A percentile compares a stretch with the other conserved stretches of the same genome.
Evolutionary conservation across 441 rosid genomes (phyloP).

Genomic region (Kokia cookei): DNA sequence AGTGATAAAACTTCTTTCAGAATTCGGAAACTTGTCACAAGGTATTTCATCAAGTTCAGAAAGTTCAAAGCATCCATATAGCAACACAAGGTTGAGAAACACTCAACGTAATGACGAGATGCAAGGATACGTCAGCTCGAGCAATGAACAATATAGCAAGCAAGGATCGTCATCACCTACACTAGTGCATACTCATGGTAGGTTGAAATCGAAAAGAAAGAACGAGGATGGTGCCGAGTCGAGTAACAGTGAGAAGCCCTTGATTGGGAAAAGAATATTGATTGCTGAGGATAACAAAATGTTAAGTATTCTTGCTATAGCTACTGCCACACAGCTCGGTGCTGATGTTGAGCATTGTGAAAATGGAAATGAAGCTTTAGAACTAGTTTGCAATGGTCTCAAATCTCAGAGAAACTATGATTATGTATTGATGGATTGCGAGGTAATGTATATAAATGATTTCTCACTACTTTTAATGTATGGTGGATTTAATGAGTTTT

Average conservation of each 20-base stretch:
- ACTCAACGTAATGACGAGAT: slow-evolving; percentile 10
- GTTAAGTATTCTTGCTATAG: slow-evolving; percentile 17
- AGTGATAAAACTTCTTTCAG: slow-evolving; percentile 52
- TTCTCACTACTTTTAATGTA: not conserved
- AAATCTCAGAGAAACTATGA: slow-evolving; percentile 33
- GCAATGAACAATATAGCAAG: not conserved
- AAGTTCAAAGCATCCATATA: not conserved
- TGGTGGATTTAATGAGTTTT: not conserved
- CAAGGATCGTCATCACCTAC: not conserved
- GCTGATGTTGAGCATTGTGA: slow-evolving; percentile 40
- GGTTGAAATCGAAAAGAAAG: slow-evolving; percentile 8
- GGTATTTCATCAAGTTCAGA: slow-evolving; percentile 8
- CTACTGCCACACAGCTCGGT: slow-evolving; percentile 34
- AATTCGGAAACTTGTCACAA: slow-evolving; percentile 31
- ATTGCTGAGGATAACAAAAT: slow-evolving; percentile 50
- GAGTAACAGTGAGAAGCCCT: slow-evolving; percentile 13
- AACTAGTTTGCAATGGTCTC: slow-evolving; percentile 35
- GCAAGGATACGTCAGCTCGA: slow-evolving; percentile 22
- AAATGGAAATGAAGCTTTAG: slow-evolving; percentile 59
- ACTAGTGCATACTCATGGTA: not conserved
- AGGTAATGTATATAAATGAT: slow-evolving; percentile 34
- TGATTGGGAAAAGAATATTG: slow-evolving; percentile 49
- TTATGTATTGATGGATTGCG: slow-evolving; percentile 73
- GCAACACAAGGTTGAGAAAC: not conserved
- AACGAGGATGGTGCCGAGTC: slow-evolving; percentile 3